Percentiles rank a stretch among this genome's conserved stretches.
Evolutionary conservation across 2,329 filamentous ascomycete genomes (phyloP).

Genomic region (Fusarium irregulare): DNA sequence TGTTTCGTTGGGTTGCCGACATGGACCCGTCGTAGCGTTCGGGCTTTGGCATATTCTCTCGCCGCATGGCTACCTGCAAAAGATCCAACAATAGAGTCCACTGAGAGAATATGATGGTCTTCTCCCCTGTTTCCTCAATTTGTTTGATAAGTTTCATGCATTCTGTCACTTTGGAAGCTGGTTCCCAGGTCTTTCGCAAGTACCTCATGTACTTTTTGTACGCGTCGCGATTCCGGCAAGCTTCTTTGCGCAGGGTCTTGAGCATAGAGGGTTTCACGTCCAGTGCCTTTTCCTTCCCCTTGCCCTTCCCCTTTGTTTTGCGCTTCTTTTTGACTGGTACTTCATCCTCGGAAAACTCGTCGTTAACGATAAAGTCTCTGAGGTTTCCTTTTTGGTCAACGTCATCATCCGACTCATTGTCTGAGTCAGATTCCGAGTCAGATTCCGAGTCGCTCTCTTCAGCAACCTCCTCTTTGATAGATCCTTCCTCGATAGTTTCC

Average conservation of each 20-base stretch:
- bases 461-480: constrained; percentile 52
- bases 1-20: constrained; percentile 74
- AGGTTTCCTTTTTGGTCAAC: constrained; percentile 56
- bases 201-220: constrained; percentile 77
- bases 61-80: constrained; percentile 76
- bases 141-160: constrained; percentile 79
- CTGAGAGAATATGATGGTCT: constrained; percentile 81
- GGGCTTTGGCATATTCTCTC: constrained; percentile 70
- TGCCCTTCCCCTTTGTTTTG: constrained; percentile 46
- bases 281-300: constrained; percentile 55
- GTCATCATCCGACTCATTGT: constrained; percentile 50
- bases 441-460: constrained; percentile 46
- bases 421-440: constrained; percentile 46
- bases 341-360: constrained; percentile 47
- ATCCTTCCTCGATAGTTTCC: constrained; percentile 57
- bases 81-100: constrained; percentile 81
- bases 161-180: constrained; percentile 85
- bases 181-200: constrained; percentile 75
- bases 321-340: constrained; percentile 34
- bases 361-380: constrained; percentile 65
- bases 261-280: constrained; percentile 67
- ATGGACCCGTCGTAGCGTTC: constrained; percentile 86
- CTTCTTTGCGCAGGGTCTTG: constrained; percentile 73
- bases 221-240: constrained; percentile 70
- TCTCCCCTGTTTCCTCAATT: constrained; percentile 70